phyloP scores from a whole-genome alignment of 169 alveolate genomes.

The Cryptosporidium xiaoi region DNA sequence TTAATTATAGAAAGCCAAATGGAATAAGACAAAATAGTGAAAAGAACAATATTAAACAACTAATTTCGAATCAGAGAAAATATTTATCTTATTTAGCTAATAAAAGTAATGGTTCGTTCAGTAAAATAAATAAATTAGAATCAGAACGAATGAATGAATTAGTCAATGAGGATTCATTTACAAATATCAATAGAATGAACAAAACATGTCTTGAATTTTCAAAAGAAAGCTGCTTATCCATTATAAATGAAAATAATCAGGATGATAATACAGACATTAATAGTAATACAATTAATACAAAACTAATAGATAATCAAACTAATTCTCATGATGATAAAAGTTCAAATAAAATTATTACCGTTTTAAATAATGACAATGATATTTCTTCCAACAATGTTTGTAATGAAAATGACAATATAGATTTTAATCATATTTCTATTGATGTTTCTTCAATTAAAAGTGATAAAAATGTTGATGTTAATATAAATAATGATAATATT shows the following conservation, averaged over 20 bases:
- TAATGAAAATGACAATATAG: no score
- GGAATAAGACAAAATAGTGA: neutral
- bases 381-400: no score
- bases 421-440: no score
- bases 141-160: neutral
- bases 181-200: neutral
- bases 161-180: neutral
- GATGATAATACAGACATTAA: conserved; percentile 7
- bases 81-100: neutral
- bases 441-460: no score
- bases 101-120: neutral
- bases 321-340: no score
- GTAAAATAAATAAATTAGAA: neutral
- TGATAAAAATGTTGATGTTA: no score
- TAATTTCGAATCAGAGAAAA: neutral
- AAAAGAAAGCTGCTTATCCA: conserved; percentile 33
- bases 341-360: no score
- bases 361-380: no score
- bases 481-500: no score
- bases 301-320: neutral
- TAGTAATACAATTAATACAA: neutral
- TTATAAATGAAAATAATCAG: neutral
- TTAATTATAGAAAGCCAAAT: no score
- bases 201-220: conserved; percentile 23
- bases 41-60: neutral